Evolutionary conservation across 495 filamentous ascomycete species (phyloP).

Genomic region (Talaromyces nanjingensis): DNA sequence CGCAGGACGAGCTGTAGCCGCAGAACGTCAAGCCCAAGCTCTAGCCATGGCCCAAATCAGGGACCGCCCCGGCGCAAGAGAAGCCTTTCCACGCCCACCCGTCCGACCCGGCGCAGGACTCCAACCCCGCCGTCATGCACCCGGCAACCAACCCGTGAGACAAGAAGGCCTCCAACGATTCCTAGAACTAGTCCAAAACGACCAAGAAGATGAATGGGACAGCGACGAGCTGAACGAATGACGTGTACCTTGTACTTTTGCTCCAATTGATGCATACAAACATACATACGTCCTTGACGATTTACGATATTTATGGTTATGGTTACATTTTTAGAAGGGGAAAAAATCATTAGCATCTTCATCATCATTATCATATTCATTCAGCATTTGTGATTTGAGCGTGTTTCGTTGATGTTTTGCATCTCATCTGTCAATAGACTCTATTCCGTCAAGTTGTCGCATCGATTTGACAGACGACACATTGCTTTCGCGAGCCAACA

Average conservation of each 20-base stretch:
- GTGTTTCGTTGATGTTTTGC: not conserved
- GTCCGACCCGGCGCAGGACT: slow-evolving; percentile 6
- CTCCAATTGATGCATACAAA: not conserved
- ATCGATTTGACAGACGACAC: not conserved
- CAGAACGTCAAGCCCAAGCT: slow-evolving; percentile 37
- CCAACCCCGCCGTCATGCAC: slow-evolving; percentile 9
- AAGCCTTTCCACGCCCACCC: slow-evolving; percentile 9
- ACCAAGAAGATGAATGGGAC: slow-evolving; percentile 59
- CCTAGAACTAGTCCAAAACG: slow-evolving; percentile 45
- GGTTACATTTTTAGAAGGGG: not conserved
- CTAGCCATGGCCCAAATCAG: slow-evolving; percentile 38
- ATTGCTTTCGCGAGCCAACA: not conserved
- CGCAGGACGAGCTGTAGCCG: slow-evolving; percentile 34
- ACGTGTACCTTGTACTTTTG: not conserved
- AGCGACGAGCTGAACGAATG: slow-evolving; percentile 51
- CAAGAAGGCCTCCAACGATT: slow-evolving; percentile 43
- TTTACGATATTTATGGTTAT: not conserved
- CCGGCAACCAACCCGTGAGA: slow-evolving; percentile 7
- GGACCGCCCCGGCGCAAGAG: slow-evolving; percentile 19
- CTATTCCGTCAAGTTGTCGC: no score
- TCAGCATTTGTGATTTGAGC: not conserved
- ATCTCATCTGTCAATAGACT: not conserved
- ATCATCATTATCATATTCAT: not conserved
- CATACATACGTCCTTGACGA: not conserved
- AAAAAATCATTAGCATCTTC: not conserved